Evolutionary conservation across 2,329 filamentous ascomycete species (phyloP).

Genomic region (Neurospora sp.): DNA sequence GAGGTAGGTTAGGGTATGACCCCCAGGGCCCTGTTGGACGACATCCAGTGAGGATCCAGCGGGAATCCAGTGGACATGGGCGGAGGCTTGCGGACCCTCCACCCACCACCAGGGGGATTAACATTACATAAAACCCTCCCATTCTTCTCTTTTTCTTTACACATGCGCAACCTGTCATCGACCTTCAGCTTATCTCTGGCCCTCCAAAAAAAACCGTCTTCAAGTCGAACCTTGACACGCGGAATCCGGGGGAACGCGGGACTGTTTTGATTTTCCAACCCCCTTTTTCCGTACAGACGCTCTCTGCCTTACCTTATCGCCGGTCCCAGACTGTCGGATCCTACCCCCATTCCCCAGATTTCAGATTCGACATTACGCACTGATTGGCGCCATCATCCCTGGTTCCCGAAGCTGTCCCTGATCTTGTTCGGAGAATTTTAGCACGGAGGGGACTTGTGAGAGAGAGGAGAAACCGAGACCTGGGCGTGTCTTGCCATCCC

Average conservation of each 20-base stretch:
- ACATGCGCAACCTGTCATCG: slow-evolving; percentile 31
- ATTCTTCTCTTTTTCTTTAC: slow-evolving; percentile 31
- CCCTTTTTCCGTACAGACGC: slow-evolving; percentile 10
- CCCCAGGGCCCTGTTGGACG: neutral
- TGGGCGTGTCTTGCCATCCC: neutral
- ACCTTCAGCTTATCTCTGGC: slow-evolving; percentile 27
- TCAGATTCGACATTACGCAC: slow-evolving; percentile 30
- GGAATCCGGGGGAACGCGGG: slow-evolving; percentile 20
- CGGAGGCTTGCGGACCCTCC: slow-evolving; percentile 15
- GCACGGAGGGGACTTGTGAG: neutral
- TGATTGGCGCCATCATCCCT: slow-evolving; percentile 29
- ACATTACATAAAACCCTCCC: slow-evolving; percentile 41
- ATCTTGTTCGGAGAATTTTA: slow-evolving; percentile 18
- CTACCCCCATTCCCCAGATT: slow-evolving; percentile 23
- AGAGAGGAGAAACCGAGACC: neutral
- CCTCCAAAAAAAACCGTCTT: slow-evolving; percentile 19
- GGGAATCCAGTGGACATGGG: slow-evolving; percentile 10
- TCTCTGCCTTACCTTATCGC: slow-evolving; percentile 23
- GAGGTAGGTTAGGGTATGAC: neutral
- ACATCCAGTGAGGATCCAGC: slow-evolving; percentile 4
- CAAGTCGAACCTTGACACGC: slow-evolving; percentile 21
- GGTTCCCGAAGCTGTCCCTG: slow-evolving; percentile 18
- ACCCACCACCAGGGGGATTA: slow-evolving; percentile 25
- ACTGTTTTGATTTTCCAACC: slow-evolving; percentile 20
- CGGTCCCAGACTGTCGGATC: slow-evolving; percentile 12